phyloP scores from a whole-genome alignment of 805 yeast species.

The Zygoascus biomembranicola region DNA sequence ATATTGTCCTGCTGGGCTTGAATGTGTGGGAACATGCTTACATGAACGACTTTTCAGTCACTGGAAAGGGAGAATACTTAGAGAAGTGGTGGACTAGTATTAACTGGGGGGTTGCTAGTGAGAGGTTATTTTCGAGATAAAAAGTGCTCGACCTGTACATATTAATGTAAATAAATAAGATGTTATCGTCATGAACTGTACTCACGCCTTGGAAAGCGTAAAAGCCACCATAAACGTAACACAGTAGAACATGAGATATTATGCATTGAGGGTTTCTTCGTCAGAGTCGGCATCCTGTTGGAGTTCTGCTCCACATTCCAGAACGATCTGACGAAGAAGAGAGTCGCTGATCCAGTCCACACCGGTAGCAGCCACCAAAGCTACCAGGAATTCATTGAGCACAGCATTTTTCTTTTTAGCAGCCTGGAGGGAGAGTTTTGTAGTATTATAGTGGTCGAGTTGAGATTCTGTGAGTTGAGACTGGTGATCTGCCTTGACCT shows the following conservation, averaged over 20 bases:
- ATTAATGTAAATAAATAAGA: background rate
- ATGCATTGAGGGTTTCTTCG: too few relatives aligned
- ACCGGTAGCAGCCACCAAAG: conserved; percentile 16
- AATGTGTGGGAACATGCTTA: conserved; percentile 91
- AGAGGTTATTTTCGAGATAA: conserved; percentile 13
- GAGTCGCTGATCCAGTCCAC: conserved; percentile 14
- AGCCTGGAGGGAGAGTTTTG: background rate
- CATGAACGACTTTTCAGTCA: conserved; percentile 71
- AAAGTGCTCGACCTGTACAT: background rate
- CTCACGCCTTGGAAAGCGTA: too few relatives aligned
- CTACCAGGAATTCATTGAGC: conserved; percentile 15
- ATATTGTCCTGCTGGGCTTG: conserved; percentile 64
- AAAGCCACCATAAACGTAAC: too few relatives aligned
- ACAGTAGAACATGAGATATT: too few relatives aligned
- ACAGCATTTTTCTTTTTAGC: conserved; percentile 7
- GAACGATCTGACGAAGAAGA: conserved; percentile 4
- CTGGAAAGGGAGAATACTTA: conserved; percentile 63
- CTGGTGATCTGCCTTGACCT: conserved; percentile 1
- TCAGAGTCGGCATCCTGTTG: background rate
- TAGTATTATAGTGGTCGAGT: conserved; percentile 1
- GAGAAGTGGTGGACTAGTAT: conserved; percentile 68
- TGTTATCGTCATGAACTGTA: background rate
- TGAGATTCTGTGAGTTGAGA: conserved; percentile 5
- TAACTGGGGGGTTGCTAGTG: conserved; percentile 56
- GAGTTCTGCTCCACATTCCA: conserved; percentile 7